Percentiles rank a stretch among this genome's conserved stretches.
Conservation (phyloP, 306 rosid species). For the Rubus parviflorus region DNA sequence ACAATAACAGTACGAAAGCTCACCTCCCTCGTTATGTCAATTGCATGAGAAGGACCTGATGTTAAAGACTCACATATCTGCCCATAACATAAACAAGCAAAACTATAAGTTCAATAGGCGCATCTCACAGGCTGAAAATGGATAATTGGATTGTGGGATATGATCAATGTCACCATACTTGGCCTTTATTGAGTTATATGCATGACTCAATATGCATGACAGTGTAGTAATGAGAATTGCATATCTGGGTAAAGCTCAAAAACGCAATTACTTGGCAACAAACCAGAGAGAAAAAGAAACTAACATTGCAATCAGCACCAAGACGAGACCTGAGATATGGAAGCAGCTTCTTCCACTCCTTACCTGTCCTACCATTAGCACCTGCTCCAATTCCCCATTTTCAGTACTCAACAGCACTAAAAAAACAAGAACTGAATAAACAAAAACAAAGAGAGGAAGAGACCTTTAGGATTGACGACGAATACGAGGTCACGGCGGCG, state of each 20-base stretch:
- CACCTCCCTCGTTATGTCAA: slow-evolving; percentile 94
- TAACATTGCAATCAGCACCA: slow-evolving; percentile 68
- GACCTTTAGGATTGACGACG: slow-evolving; percentile 87
- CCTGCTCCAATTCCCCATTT: slow-evolving; percentile 48
- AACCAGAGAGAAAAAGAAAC: slow-evolving; percentile 23
- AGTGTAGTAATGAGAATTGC: not conserved
- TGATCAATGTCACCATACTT: not conserved
- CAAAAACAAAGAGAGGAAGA: slow-evolving; percentile 20
- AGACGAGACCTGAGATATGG: slow-evolving; percentile 85
- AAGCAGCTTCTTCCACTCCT: slow-evolving; percentile 89
- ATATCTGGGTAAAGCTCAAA: not conserved
- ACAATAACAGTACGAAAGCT: slow-evolving; percentile 22
- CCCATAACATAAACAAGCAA: slow-evolving; percentile 30
- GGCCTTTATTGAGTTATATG: not conserved
- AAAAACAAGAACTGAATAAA: slow-evolving; percentile 9
- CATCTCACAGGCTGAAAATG: not conserved
- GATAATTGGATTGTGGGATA: not conserved
- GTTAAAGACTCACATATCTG: slow-evolving; percentile 89
- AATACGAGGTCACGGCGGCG: slow-evolving; percentile 77
- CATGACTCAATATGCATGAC: too few species aligned
- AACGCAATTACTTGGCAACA: not conserved
- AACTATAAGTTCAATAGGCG: not conserved
- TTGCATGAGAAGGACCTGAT: slow-evolving; percentile 91
- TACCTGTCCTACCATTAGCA: slow-evolving; percentile 84
- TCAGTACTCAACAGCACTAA: slow-evolving; percentile 16